phyloP scores from a whole-genome alignment of 2,329 filamentous ascomycete species.

The Alternaria arbusti region DNA sequence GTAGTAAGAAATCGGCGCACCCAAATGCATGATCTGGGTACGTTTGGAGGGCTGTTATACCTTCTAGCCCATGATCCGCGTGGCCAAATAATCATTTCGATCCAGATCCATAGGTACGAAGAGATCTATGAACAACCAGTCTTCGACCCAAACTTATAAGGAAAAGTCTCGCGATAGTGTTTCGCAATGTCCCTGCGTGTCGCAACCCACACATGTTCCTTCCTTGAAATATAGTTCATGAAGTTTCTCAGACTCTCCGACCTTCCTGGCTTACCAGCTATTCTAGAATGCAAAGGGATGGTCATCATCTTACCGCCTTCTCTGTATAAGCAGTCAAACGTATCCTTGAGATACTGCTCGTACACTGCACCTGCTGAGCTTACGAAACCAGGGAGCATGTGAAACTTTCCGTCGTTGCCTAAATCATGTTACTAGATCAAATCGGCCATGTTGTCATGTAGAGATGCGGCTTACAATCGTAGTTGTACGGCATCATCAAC shows the following conservation, averaged over 20 bases:
- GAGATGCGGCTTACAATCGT: constrained; percentile 55
- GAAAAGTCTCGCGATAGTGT: constrained; percentile 56
- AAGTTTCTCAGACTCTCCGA: constrained; percentile 60
- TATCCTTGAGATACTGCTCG: constrained; percentile 57
- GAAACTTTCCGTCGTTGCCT: constrained; percentile 53
- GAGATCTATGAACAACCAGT: constrained; percentile 7
- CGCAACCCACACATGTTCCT: constrained; percentile 63
- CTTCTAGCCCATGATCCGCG: neutral
- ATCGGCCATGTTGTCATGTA: constrained; percentile 18
- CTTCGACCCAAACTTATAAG: constrained; percentile 45
- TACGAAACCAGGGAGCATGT: constrained; percentile 47
- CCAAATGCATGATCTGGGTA: neutral
- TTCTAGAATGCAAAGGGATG: constrained; percentile 60
- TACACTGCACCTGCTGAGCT: constrained; percentile 49
- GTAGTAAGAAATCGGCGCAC: neutral
- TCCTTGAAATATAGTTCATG: constrained; percentile 59
- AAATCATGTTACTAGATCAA: constrained; percentile 40
- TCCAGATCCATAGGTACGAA: neutral
- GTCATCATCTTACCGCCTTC: constrained; percentile 64
- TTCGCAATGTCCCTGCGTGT: constrained; percentile 60
- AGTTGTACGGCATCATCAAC: constrained; percentile 62
- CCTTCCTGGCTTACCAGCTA: constrained; percentile 60
- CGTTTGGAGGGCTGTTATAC: neutral
- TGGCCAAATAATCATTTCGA: neutral
- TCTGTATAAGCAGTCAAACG: constrained; percentile 61